Conservation (phyloP, 345 rosid genomes). For the Brassica nigra region DNA sequence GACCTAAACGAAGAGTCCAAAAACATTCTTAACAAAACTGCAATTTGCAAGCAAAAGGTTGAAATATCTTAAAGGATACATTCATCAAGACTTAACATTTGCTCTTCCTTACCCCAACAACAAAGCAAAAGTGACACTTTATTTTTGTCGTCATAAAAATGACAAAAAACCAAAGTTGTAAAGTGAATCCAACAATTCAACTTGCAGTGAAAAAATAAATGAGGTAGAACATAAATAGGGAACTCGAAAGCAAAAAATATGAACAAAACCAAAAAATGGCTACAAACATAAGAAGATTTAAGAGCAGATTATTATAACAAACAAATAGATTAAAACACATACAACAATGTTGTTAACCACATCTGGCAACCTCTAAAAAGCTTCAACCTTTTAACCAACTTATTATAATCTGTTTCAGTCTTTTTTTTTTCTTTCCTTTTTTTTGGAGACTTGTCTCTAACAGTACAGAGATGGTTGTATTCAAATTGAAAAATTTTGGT, state of each 20-base stretch:
- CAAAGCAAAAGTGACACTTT: conserved; percentile 27
- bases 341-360: conserved; percentile 40
- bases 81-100: conserved; percentile 31
- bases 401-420: conserved; percentile 37
- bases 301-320: conserved; percentile 25
- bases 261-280: conserved; percentile 26
- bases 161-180: conserved; percentile 26
- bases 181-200: conserved; percentile 33
- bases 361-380: conserved; percentile 33
- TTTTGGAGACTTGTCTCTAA: conserved; percentile 29
- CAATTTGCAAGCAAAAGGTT: conserved; percentile 33
- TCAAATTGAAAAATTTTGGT: conserved; percentile 28
- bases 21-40: conserved; percentile 21
- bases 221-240: background rate
- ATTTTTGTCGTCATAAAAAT: conserved; percentile 23
- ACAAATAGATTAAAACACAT: conserved; percentile 27
- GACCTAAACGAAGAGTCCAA: conserved; percentile 13
- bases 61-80: conserved; percentile 41
- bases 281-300: conserved; percentile 12
- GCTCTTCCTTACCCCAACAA: conserved; percentile 34
- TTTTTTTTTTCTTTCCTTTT: background rate
- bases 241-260: conserved; percentile 2
- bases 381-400: conserved; percentile 35
- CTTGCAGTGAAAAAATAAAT: background rate
- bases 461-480: conserved; percentile 37